phyloP scores from a whole-genome alignment of 345 rosid genomes.

The Sisymbrium irio region DNA sequence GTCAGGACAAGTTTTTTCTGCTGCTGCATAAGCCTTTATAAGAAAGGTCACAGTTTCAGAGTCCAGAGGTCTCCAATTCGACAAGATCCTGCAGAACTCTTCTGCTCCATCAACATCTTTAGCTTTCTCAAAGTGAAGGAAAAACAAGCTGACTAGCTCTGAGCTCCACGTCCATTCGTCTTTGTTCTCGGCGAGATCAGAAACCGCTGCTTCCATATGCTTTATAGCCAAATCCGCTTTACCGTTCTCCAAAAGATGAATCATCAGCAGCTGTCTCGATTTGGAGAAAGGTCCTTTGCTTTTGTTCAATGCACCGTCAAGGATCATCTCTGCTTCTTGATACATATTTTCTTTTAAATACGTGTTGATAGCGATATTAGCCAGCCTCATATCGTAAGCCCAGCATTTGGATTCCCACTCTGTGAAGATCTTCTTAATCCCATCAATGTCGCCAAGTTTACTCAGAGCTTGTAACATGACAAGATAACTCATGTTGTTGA shows the following conservation, averaged over 20 bases:
- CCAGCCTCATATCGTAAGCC: conserved; percentile 61
- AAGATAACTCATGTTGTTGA: conserved; percentile 53
- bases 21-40: conserved; percentile 54
- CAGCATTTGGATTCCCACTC: conserved; percentile 66
- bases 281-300: conserved; percentile 37
- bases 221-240: conserved; percentile 43
- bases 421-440: conserved; percentile 45
- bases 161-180: conserved; percentile 44
- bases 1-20: conserved; percentile 57
- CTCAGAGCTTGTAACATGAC: conserved; percentile 57
- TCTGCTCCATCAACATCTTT: conserved; percentile 66
- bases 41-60: conserved; percentile 36
- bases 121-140: conserved; percentile 40
- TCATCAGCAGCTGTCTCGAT: conserved; percentile 56
- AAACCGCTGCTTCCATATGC: conserved; percentile 49
- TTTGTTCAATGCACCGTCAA: conserved; percentile 41
- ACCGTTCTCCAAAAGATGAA: conserved; percentile 46
- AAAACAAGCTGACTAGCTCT: conserved; percentile 41
- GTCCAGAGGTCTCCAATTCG: conserved; percentile 37
- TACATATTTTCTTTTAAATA: conserved; percentile 51
- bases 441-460: conserved; percentile 56
- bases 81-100: conserved; percentile 45
- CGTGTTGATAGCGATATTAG: conserved; percentile 43
- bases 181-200: conserved; percentile 20
- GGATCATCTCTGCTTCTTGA: conserved; percentile 50